Percentiles rank a stretch among this genome's conserved stretches.
phyloP scores from a whole-genome alignment of 2,329 filamentous ascomycete genomes.

The Alternaria triticimaculans region DNA sequence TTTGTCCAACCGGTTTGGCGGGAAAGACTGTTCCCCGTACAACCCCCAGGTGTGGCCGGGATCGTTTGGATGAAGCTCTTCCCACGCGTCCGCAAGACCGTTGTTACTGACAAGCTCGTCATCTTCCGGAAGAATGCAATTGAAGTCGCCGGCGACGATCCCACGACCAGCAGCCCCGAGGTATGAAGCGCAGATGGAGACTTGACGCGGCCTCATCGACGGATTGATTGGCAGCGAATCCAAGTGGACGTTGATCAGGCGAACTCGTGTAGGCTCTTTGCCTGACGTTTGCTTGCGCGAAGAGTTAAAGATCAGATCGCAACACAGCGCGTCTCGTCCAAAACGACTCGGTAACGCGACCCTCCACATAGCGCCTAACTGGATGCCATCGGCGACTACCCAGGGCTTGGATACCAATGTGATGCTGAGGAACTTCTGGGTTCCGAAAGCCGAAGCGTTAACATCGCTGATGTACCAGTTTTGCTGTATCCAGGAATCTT shows the following conservation, averaged over 20 bases:
- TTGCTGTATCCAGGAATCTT: conserved; percentile 1
- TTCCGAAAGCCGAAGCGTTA: not conserved
- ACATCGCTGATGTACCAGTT: conserved; percentile 6
- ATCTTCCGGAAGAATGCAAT: conserved; percentile 5
- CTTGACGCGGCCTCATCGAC: conserved; percentile 6
- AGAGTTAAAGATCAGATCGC: conserved; percentile 3
- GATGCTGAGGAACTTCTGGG: conserved; percentile 2
- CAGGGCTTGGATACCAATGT: not conserved
- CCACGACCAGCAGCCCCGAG: not conserved
- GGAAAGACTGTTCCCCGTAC: conserved; percentile 5
- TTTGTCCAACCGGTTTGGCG: conserved; percentile 3
- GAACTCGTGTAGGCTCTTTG: not conserved
- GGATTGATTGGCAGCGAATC: conserved; percentile 6
- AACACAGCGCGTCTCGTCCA: conserved; percentile 5
- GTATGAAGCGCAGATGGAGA: not conserved
- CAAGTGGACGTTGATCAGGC: conserved; percentile 6
- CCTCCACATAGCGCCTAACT: conserved; percentile 3
- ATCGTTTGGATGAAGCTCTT: not conserved
- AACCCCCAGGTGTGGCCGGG: conserved; percentile 9
- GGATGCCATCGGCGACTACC: not conserved
- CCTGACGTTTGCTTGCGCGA: not conserved
- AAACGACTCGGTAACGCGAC: conserved; percentile 6
- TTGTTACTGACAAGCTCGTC: conserved; percentile 1
- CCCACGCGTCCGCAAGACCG: conserved; percentile 3
- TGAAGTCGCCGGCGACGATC: conserved; percentile 8